Conservation (phyloP, 2,329 filamentous ascomycete species). For the Colletotrichum sp. region DNA sequence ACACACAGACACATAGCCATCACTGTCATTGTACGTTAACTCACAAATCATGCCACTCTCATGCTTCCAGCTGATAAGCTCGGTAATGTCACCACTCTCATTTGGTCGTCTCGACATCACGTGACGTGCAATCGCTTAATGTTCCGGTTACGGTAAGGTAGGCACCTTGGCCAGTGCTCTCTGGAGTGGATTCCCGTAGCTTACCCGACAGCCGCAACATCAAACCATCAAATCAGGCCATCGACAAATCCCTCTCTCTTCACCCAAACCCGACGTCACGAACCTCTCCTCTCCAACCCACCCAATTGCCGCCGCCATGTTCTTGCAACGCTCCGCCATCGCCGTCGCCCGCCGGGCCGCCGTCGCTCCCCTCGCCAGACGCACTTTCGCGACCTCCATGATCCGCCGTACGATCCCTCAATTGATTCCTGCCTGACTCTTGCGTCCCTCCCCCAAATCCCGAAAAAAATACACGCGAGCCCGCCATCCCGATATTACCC, state of each 20-base stretch:
- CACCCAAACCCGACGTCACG: constrained; percentile 22
- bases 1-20: not conserved
- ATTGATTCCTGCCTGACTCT: constrained; percentile 22
- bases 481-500: constrained; percentile 5
- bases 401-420: constrained; percentile 58
- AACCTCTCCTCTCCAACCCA: constrained; percentile 17
- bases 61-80: not conserved
- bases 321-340: constrained; percentile 67
- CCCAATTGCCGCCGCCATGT: constrained; percentile 52
- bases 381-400: constrained; percentile 64
- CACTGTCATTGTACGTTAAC: not conserved
- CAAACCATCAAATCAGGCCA: constrained; percentile 48
- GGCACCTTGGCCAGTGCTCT: constrained; percentile 23
- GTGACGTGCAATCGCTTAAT: constrained; percentile 16
- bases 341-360: constrained; percentile 65
- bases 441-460: not conserved
- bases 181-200: constrained; percentile 11
- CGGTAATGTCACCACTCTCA: constrained; percentile 10
- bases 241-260: constrained; percentile 51
- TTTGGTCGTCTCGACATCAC: constrained; percentile 9
- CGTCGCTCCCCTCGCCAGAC: constrained; percentile 56
- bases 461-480: constrained; percentile 6
- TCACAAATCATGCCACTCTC: not conserved
- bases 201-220: constrained; percentile 24
- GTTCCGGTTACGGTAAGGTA: constrained; percentile 23